Conservation (phyloP, 139 green algal species). For the Tetradesmus lagerheimii region DNA sequence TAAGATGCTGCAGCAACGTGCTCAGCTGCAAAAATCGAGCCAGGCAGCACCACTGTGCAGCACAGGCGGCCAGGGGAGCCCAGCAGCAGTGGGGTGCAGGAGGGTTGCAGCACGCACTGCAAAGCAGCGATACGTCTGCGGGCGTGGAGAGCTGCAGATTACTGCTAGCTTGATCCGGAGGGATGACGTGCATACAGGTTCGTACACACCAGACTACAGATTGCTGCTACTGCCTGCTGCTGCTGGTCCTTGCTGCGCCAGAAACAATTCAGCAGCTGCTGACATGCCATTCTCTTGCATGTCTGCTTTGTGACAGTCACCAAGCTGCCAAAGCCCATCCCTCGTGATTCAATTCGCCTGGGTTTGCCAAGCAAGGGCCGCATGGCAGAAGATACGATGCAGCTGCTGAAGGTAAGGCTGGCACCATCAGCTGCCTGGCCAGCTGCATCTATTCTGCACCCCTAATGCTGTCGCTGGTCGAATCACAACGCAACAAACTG, state of each 20-base stretch:
- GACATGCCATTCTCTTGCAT: neutral
- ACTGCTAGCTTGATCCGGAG: constrained; percentile 50
- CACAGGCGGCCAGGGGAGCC: neutral
- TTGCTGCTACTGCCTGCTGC: neutral
- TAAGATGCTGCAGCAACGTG: neutral
- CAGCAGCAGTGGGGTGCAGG: neutral
- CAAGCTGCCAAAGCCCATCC: constrained; percentile 49
- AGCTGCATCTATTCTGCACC: neutral
- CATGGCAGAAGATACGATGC: constrained; percentile 98
- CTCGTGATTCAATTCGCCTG: constrained; percentile 77
- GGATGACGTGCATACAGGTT: constrained; percentile 49
- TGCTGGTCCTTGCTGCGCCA: neutral
- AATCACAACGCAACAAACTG: too few relatives aligned
- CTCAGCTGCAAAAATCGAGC: neutral
- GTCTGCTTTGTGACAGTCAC: constrained; percentile 9
- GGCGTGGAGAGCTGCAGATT: constrained; percentile 32
- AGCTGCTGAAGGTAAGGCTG: constrained; percentile 84
- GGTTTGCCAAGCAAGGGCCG: constrained; percentile 96
- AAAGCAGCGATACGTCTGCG: neutral
- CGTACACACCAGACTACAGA: too few relatives aligned
- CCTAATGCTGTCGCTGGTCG: too few relatives aligned
- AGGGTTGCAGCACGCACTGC: neutral
- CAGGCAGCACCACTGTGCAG: neutral
- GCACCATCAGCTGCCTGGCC: neutral
- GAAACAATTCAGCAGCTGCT: neutral